Evolutionary conservation across 2,329 filamentous ascomycete species (phyloP).

Genomic region (Epichloe sp.): DNA sequence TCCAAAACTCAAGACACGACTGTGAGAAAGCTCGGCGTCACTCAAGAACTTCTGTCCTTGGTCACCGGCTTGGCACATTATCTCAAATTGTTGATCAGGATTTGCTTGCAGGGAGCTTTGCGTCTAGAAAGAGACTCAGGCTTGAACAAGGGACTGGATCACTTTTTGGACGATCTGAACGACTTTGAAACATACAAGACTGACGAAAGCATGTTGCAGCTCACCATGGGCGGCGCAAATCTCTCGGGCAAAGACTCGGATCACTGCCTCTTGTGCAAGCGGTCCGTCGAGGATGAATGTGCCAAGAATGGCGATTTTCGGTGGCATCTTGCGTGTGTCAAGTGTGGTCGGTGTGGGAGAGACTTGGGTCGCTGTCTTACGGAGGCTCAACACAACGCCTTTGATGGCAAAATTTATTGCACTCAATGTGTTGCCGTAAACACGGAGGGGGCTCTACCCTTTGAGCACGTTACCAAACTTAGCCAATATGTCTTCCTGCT

Average conservation of each 20-base stretch:
- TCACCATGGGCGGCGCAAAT: slow-evolving; percentile 49
- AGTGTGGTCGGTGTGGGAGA: slow-evolving; percentile 50
- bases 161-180: slow-evolving; percentile 72
- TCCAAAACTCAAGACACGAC: slow-evolving; percentile 89
- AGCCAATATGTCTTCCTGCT: slow-evolving; percentile 92
- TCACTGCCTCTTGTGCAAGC: slow-evolving; percentile 67
- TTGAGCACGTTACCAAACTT: slow-evolving; percentile 69
- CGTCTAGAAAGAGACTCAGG: slow-evolving; percentile 78
- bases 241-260: slow-evolving; percentile 69
- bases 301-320: slow-evolving; percentile 59
- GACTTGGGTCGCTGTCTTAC: slow-evolving; percentile 56
- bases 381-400: slow-evolving; percentile 59
- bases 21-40: slow-evolving; percentile 85
- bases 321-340: slow-evolving; percentile 76
- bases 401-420: slow-evolving; percentile 60
- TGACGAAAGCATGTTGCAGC: slow-evolving; percentile 55
- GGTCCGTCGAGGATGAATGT: slow-evolving; percentile 92
- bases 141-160: slow-evolving; percentile 60
- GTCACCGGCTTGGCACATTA: slow-evolving; percentile 96
- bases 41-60: slow-evolving; percentile 92
- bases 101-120: slow-evolving; percentile 85
- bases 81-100: slow-evolving; percentile 90
- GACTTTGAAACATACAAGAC: slow-evolving; percentile 68
- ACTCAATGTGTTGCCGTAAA: slow-evolving; percentile 47
- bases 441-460: slow-evolving; percentile 37